Base-by-base conservation (phyloP, 2,329 filamentous ascomycete genomes). In the Venturiaceae sp. region DNA sequence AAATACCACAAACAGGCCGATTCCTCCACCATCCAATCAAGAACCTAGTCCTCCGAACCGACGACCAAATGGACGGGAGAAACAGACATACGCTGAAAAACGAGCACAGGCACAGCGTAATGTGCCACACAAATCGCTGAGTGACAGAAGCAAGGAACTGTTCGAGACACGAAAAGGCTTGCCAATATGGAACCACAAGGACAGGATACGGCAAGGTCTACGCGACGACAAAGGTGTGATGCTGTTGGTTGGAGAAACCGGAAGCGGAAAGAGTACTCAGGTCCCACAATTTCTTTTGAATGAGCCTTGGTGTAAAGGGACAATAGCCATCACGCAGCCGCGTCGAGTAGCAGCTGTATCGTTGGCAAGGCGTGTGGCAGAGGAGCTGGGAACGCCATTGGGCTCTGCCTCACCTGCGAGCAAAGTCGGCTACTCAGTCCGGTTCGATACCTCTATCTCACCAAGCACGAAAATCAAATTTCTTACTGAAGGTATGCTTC, bases 261-360 rank as follows among this genome's bases (percentile, higher is more conserved):
- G 94, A 69, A 95, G 90, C 14, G 94, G 94, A 69, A 99, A 99
- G 74, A 95, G 89, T 75, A 99, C 94, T 0, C 94, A 99, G 72
- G 86, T 96, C 0, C 92, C 94, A 0, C 94, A 97, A 67, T 96
- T 96, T 62, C 76, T 99, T 7, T 82, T 87, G 50, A 75, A 79
- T 28, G 88, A 96, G 67, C 74, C 83, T 6, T 97, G 92, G 91
- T 96, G 91, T 70, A 80, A 78, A 36, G 89, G 90, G 0, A 86
- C 88, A 66, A 90, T 99, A 63, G 94, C 92, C 7, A 90, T 97
- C 62, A 99, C 95, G 0, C 91, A 99, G 69, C 95, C 94, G 0
- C 84, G 94, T 68, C 84, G 94, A 72, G 91, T 99, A 1, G 95
- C 94, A 19, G 94, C 95, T 0, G 96, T 92, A 1, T 94, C 90